Evolutionary conservation across 2,329 filamentous ascomycete genomes (phyloP).

Genomic region (Cladosporium sp.): DNA sequence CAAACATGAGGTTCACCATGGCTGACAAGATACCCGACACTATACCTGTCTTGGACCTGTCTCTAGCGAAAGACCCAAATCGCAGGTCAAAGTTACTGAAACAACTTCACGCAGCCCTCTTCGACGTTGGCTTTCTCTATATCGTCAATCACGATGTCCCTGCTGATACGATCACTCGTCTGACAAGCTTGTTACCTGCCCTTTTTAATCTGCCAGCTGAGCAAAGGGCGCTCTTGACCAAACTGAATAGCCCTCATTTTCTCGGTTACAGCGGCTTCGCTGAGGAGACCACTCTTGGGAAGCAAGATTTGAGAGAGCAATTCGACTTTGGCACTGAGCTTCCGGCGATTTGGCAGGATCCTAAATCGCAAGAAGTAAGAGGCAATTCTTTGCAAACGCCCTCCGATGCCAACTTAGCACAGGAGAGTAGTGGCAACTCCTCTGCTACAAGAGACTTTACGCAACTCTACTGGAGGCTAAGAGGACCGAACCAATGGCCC

Average conservation of each 20-base stretch:
- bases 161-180: constrained; percentile 35
- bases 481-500: constrained; percentile 43
- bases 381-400: neutral
- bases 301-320: constrained; percentile 56
- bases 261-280: constrained; percentile 60
- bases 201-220: constrained; percentile 46
- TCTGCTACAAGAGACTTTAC: constrained; percentile 36
- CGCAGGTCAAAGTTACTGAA: constrained; percentile 42
- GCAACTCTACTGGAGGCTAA: constrained; percentile 43
- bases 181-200: constrained; percentile 44
- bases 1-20: neutral
- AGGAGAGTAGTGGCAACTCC: constrained; percentile 39
- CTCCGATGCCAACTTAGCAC: neutral
- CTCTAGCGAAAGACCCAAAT: constrained; percentile 40
- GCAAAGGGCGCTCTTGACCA: constrained; percentile 45
- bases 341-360: constrained; percentile 36
- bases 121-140: constrained; percentile 57
- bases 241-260: constrained; percentile 60
- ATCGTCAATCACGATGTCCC: constrained; percentile 53
- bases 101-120: constrained; percentile 50
- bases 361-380: neutral
- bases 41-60: constrained; percentile 55
- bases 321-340: constrained; percentile 62
- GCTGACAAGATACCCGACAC: neutral
- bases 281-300: constrained; percentile 57